A percentile compares a stretch with the other conserved stretches of the same genome.
phyloP scores from a whole-genome alignment of 2,329 filamentous ascomycete genomes.

The Fusarium buharicum region DNA sequence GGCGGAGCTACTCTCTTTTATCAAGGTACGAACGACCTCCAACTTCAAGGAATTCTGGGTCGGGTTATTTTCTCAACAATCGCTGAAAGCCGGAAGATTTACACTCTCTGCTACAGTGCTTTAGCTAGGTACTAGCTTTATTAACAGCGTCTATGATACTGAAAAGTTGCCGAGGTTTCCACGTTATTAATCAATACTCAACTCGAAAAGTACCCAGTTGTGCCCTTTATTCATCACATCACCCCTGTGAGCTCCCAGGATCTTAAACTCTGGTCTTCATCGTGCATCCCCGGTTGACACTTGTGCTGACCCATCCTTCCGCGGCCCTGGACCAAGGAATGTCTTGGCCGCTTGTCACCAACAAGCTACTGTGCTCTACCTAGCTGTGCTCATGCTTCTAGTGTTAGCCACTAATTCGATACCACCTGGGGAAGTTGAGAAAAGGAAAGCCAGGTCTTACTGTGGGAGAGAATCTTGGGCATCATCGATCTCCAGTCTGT shows the following conservation, averaged over 20 bases:
- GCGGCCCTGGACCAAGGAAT: conserved; percentile 22
- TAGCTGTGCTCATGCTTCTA: conserved; percentile 18
- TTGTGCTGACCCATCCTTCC: conserved; percentile 15
- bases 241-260: conserved; percentile 9
- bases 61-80: conserved; percentile 1
- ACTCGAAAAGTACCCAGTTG: neutral
- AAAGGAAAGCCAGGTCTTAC: conserved; percentile 15
- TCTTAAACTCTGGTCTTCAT: conserved; percentile 20
- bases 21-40: conserved; percentile 15
- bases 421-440: conserved; percentile 8
- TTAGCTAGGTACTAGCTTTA: neutral
- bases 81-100: too few species aligned
- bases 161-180: conserved; percentile 18
- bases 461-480: conserved; percentile 11
- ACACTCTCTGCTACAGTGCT: neutral
- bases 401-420: conserved; percentile 16
- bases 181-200: neutral
- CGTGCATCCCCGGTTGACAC: conserved; percentile 22
- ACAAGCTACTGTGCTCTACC: conserved; percentile 2
- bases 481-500: conserved; percentile 35
- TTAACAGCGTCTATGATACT: conserved; percentile 3
- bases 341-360: conserved; percentile 30
- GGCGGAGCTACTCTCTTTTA: conserved; percentile 3
- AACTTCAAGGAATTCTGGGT: neutral
- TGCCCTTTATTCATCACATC: conserved; percentile 1